Base-by-base conservation (phyloP, 257 asterid species). In the Nicotiana benthamiana region DNA sequence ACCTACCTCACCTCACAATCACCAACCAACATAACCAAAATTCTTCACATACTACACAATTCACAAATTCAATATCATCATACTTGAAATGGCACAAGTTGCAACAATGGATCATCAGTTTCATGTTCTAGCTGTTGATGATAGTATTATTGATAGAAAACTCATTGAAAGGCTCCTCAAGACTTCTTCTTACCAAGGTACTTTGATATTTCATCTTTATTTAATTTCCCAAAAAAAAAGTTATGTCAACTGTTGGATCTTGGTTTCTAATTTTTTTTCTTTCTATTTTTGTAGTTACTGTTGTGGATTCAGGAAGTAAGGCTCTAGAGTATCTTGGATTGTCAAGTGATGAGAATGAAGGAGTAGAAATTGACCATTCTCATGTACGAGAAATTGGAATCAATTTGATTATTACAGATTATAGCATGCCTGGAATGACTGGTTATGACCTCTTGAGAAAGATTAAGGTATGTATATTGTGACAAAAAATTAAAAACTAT, bases 51-150 rank as follows among this genome's bases (percentile, higher is more conserved):
- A 57, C 13, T 48, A 54, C 61, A 56, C 13, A 59, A 68, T 20
- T 34, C 22, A 46, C 77, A 72, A 3, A 22, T 24, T 67, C 16
- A 59, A 6, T 1, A 40, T 40, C 13, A n/a, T 22, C 20, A 13
- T 22, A 13, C 43, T 85, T 87, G 91, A 79, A 9, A 82, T 88
- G 90, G 66, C 66, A 22, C 66, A 60, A 60, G 66, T 60, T 22
- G 83, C 87, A n/a, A 83, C 88, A 76, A 83, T 89, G 79, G 92
- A 88, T 24, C 80, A 90, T 36, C 90, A 87, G 79, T 90, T 86
- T 78, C 94, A 90, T 84, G 90, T 88, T 48, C 81, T 90, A 36
- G 93, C 93, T 65, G 93, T 90, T 64, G 93, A 90, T 88, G 93
- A 90, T 63, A 88, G 91, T 79, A 28, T 87, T 63, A 86, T 90